Base-by-base conservation (phyloP, 2,329 filamentous ascomycete genomes). In the Colletotrichum navitas region DNA sequence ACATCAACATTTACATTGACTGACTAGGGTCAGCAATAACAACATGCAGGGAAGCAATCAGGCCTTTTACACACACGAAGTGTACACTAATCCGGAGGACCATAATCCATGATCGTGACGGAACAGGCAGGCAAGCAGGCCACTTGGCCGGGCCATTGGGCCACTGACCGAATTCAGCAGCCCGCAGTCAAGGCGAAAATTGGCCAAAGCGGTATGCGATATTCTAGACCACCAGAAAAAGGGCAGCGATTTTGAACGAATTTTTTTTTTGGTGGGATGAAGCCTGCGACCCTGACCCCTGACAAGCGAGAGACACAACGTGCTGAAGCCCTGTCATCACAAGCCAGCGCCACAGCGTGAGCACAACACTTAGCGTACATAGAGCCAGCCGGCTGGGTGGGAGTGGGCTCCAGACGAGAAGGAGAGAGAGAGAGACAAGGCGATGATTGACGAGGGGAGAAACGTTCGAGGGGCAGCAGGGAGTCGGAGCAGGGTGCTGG, bases 301-400 rank as follows among this genome's bases (percentile, higher is more conserved):
- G 67, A 12, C 69, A 72, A 72, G 69, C 65, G 65, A 72, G 69
- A 72, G 34, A 29, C 69, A 68, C 24, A 14, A 55, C 39, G 24
- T 52, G 36, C 51, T 47, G 54, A 45, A 69, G 66, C 69, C 69
- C 69, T 72, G 65, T 69, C 47, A 55, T 64, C 60, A 69, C 59
- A 69, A 72, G 65, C 65, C 54, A 64, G 66, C 45, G 66, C 65
- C 52, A 58, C 39, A 55, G 61, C 61, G 26, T 55, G 39, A 51
- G 34, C 39, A 43, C 63, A 52, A 55, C 54, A 45, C 34, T 34
- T 36, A 63, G 10, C 3, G 21, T n/a, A 7, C 14, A 21, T 12
- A 47, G 45, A 47, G 58, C 68, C 59, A 68, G 60, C 47, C 60
- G 61, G 65, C 65, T 68, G 69, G 69, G 59, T 72, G 39, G 26